These are phyloP conservation scores for Monascus ruber DNA, from an alignment of 2,329 filamentous ascomycete species.

Conservation along the genomic window DNA sequence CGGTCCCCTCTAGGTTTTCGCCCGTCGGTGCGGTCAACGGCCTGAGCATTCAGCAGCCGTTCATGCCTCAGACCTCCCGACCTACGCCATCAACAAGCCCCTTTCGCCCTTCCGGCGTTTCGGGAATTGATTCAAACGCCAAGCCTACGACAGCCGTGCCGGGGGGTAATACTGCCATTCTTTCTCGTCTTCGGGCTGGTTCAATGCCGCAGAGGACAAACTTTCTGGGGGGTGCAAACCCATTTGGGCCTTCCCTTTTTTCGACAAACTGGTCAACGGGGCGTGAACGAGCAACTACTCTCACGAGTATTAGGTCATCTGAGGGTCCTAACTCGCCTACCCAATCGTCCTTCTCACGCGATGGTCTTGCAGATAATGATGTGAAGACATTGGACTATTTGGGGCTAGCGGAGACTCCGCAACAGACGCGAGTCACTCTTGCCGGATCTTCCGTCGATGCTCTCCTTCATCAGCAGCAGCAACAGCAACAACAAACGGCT, in stretches of 20 bases:
- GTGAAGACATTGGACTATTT: conserved; percentile 93
- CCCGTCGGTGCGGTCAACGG: conserved; percentile 56
- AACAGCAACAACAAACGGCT: conserved; percentile 33
- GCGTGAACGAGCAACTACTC: conserved; percentile 73
- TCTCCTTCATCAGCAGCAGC: conserved; percentile 40
- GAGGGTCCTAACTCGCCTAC: conserved; percentile 82
- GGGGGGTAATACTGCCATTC: conserved; percentile 55
- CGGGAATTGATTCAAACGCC: conserved; percentile 27
- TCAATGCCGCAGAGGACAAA: conserved; percentile 86
- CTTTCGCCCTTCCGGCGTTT: conserved; percentile 54
- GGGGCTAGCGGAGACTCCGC: conserved; percentile 85
- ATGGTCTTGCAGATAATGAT: conserved; percentile 74
- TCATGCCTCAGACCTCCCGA: conserved; percentile 66
- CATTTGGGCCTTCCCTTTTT: conserved; percentile 85
- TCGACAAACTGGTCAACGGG: conserved; percentile 71
- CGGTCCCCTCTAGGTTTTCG: conserved; percentile 89
- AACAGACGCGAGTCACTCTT: conserved; percentile 62
- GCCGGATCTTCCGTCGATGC: conserved; percentile 48
- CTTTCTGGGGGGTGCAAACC: conserved; percentile 47
- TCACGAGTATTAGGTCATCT: conserved; percentile 77
- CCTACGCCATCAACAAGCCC: conserved; percentile 80
- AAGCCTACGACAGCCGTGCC: conserved; percentile 32
- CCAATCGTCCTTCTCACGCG: conserved; percentile 74
- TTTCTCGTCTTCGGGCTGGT: conserved; percentile 79
- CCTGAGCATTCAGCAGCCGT: conserved; percentile 43